Base-by-base conservation (phyloP, 208 protist species). In the Acanthamoeba castellanii region DNA sequence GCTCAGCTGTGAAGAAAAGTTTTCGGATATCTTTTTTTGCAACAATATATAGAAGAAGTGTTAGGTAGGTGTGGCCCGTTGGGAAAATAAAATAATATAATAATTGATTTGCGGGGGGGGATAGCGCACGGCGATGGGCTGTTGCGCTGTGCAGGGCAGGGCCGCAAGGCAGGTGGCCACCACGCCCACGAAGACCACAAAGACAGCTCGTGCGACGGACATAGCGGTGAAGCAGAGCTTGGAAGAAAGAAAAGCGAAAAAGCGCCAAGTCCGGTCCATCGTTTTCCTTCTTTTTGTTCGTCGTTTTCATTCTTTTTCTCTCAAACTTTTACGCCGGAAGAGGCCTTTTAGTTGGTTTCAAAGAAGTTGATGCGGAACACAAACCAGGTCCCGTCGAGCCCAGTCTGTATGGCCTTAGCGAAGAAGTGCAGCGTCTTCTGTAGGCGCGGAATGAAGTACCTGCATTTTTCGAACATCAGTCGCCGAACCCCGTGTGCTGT, bases 341-440 rank as follows among this genome's bases (percentile, higher is more conserved):
- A 18, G 50, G 50, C 7, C 13, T 0, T 20, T 18, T 11, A 57
- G 50, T 11, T 57, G 50, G 50, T 57, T 18, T 57, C 50, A 7
- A 59, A 59, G 52, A 59, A 14, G 14, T 59, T 59, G 52, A 59
- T 59, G 52, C 52, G 52, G 78, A 85, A 85, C 2, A 85, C 78
- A 32, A 85, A 85, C 78, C 78, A 85, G 6, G 78, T 85, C 42
- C 45, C 45, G 47, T 85, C 78, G 47, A 85, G 1, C 0, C 78
- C 78, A 3, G 78, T 59, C 47, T 85, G 78, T 2, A 85, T 55
- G 11, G 78, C 78, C 78, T 85, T 85, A 45, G 78, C 78, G 22
- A 61, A 85, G 78, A 85, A 85, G 11, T 85, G 78, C 16, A 85
- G 47, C 6, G 34, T 11, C 45, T 0, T 16, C 45, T 6, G 22